phyloP scores from a whole-genome alignment of 768 basidiomycete species.

The Coprinopsis marcescibilis region DNA sequence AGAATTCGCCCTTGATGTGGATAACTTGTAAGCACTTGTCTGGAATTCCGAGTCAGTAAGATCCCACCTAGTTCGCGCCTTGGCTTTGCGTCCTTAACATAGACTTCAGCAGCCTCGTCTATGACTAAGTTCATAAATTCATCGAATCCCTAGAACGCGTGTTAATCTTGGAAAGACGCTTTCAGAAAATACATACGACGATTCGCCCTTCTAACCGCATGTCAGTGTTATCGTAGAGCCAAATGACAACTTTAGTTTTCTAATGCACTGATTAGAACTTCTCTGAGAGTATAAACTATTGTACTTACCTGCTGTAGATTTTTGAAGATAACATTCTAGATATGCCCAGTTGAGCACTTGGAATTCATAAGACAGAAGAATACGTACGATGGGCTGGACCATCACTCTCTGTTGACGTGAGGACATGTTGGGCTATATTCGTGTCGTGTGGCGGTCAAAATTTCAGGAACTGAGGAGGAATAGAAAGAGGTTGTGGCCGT shows the following conservation, averaged over 20 bases:
- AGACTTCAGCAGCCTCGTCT: slow-evolving; percentile 91
- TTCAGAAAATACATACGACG: slow-evolving; percentile 47
- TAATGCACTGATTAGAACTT: slow-evolving; percentile 24
- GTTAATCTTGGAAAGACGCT: slow-evolving; percentile 10
- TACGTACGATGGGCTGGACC: slow-evolving; percentile 93
- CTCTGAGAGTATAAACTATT: background rate
- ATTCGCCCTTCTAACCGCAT: slow-evolving; percentile 96
- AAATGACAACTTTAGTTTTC: slow-evolving; percentile 84
- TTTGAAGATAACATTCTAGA: slow-evolving; percentile 96
- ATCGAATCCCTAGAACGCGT: slow-evolving; percentile 79
- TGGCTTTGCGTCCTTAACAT: slow-evolving; percentile 83
- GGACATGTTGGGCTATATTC: slow-evolving; percentile 60
- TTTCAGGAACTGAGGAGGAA: slow-evolving; percentile 8
- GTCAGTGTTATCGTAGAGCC: slow-evolving; percentile 96
- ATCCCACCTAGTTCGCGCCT: slow-evolving; percentile 73
- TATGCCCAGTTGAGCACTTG: slow-evolving; percentile 1
- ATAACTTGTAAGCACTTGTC: slow-evolving; percentile 2
- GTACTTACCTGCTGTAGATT: slow-evolving; percentile 75
- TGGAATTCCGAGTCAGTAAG: too few relatives aligned
- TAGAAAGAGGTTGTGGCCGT: slow-evolving; percentile 18
- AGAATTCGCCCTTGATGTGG: slow-evolving; percentile 74
- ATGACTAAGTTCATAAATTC: slow-evolving; percentile 99
- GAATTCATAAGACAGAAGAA: slow-evolving; percentile 3
- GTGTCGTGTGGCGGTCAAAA: background rate
- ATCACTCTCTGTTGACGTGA: slow-evolving; percentile 93